These are phyloP conservation scores for Populus deltoides DNA, from an alignment of 345 rosid genomes.

Conservation along the genomic window DNA sequence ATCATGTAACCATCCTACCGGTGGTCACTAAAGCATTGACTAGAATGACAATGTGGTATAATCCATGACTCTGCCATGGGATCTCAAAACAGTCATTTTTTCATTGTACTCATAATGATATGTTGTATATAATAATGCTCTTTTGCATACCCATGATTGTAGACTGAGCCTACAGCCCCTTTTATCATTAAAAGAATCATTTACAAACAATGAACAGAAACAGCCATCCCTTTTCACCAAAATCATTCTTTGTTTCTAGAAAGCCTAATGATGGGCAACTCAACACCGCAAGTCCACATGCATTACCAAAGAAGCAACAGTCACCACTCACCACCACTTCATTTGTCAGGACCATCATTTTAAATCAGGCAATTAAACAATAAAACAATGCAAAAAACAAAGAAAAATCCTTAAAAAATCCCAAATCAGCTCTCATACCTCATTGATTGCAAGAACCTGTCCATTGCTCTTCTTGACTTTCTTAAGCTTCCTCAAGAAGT, in stretches of 20 bases:
- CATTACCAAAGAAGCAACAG: not conserved
- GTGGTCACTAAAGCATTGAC: too few species aligned
- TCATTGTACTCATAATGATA: not conserved
- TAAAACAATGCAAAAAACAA: not conserved
- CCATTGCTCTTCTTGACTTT: conserved; percentile 57
- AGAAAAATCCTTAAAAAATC: not conserved
- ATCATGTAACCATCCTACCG: too few species aligned
- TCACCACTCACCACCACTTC: not conserved
- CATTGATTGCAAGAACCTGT: conserved; percentile 54
- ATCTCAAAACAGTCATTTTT: not conserved
- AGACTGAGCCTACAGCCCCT: too few species aligned
- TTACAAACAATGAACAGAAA: not conserved
- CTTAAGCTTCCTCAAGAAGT: conserved; percentile 52
- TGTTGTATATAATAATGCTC: not conserved
- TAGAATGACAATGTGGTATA: not conserved
- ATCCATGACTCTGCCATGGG: not conserved
- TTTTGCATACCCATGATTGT: too few species aligned
- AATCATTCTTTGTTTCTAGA: not conserved
- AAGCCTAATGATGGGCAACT: not conserved
- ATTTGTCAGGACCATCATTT: not conserved
- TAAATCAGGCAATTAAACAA: not conserved
- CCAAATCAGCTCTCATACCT: conserved; percentile 22
- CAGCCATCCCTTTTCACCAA: not conserved
- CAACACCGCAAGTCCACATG: not conserved
- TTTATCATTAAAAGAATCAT: not conserved